phyloP scores from a whole-genome alignment of 345 rosid genomes.

The Euphorbia peplus region DNA sequence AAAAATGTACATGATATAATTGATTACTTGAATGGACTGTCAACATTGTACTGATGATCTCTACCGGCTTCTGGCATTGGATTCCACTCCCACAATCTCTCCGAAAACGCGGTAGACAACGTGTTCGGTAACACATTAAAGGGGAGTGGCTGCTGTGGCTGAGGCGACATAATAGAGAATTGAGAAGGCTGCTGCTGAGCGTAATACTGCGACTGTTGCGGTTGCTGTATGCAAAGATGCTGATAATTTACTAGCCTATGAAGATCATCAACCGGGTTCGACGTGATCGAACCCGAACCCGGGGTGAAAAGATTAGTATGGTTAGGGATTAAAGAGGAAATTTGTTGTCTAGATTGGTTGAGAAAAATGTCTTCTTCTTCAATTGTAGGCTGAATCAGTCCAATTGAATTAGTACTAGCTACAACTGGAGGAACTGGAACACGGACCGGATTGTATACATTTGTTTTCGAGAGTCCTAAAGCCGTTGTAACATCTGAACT shows the following conservation, averaged over 20 bases:
- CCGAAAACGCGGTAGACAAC: conserved; percentile 45
- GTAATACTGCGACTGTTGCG: conserved; percentile 9
- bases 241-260: conserved; percentile 66
- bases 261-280: conserved; percentile 55
- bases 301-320: conserved; percentile 18
- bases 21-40: conserved; percentile 59
- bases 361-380: conserved; percentile 32
- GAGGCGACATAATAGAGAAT: conserved; percentile 33
- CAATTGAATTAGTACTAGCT: conserved; percentile 20
- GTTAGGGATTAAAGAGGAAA: conserved; percentile 22
- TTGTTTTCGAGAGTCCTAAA: conserved; percentile 50
- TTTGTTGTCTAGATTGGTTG: conserved; percentile 33
- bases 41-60: conserved; percentile 32
- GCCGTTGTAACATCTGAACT: conserved; percentile 64
- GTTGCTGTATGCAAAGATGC: conserved; percentile 28
- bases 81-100: conserved; percentile 85
- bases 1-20: background rate
- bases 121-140: conserved; percentile 44
- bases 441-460: conserved; percentile 38
- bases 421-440: conserved; percentile 20
- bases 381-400: conserved; percentile 22
- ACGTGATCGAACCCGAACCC: conserved; percentile 27
- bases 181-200: conserved; percentile 38
- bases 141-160: conserved; percentile 39
- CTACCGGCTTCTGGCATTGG: conserved; percentile 58